These are phyloP conservation scores for Pleoardoris graminearum DNA, from an alignment of 2,329 filamentous ascomycete species.

Conservation along the genomic window DNA sequence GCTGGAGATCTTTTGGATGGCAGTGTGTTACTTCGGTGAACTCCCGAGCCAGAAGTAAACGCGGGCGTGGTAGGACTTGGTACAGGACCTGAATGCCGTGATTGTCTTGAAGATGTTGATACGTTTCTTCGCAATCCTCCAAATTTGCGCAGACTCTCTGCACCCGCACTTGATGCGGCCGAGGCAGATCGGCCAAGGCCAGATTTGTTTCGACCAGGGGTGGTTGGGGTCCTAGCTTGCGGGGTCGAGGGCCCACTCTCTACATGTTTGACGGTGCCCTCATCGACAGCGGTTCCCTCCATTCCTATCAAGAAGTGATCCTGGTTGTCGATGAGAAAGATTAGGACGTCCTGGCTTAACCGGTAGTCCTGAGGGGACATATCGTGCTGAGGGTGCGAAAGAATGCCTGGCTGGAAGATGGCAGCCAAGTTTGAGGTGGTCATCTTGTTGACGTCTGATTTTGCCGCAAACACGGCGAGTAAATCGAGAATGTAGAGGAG, in stretches of 20 bases:
- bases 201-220: slow-evolving; percentile 55
- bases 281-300: slow-evolving; percentile 97
- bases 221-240: slow-evolving; percentile 55
- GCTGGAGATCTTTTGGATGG: slow-evolving; percentile 87
- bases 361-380: slow-evolving; percentile 96
- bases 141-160: slow-evolving; percentile 81
- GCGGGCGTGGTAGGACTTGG: slow-evolving; percentile 61
- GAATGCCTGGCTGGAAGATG: slow-evolving; percentile 95
- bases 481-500: slow-evolving; percentile 95
- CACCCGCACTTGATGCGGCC: slow-evolving; percentile 68
- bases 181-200: slow-evolving; percentile 76
- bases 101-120: slow-evolving; percentile 88
- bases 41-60: slow-evolving; percentile 54
- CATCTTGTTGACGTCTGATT: slow-evolving; percentile 96
- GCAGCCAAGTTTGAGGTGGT: slow-evolving; percentile 90
- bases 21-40: slow-evolving; percentile 86
- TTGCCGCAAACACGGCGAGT: slow-evolving; percentile 94
- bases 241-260: slow-evolving; percentile 67
- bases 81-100: slow-evolving; percentile 71
- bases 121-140: slow-evolving; percentile 83
- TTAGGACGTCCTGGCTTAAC: slow-evolving; percentile 93
- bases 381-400: slow-evolving; percentile 91
- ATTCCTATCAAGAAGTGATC: slow-evolving; percentile 98
- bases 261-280: slow-evolving; percentile 68
- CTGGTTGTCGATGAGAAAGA: slow-evolving; percentile 97